Evolutionary conservation across 192 early-diverging fungal genomes (phyloP), one percentile per base, ranked within the genome.

Genomic region (Backusella psychrophila): DNA sequence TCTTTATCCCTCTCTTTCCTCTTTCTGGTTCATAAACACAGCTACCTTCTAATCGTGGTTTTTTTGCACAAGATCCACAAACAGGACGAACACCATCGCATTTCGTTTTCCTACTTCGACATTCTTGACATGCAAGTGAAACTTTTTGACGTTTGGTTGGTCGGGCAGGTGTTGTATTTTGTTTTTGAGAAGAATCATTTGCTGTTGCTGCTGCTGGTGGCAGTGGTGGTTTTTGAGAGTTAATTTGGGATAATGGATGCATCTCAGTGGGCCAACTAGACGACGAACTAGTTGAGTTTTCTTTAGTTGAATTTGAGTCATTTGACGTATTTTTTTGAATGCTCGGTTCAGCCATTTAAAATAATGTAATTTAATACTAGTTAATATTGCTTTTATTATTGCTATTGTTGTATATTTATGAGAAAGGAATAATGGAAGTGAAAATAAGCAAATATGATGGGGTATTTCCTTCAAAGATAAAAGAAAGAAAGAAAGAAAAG

Each of bases 21-120:
- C 69, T n/a, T 14, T 71, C 69, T 42, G 69, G 69, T 71, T 71
- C 69, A 71, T 71, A 71, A 15, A 71, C 69, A 23, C 69, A 71
- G 11, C 44, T 29, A 3, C 38, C 38, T 71, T 71, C 69, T 15
- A 36, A 26, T 42, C 69, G 34, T 71, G 35, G 35, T 29, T 71
- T 71, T 71, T 71, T 71, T 44, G 69, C 17, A 26, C 69, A 71
- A 42, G 69, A 42, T 71, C 69, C 69, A 29, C 69, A 71, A 23
- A 71, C 41, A 71, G 69, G 69, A 23, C 69, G 69, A 71, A 42
- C 69, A 9, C 69, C 69, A 71, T 71, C 69, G 23, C 69, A 71
- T 44, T 71, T 71, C 4, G 69, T 71, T 21, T 71, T 71, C 31
- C 69, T 36, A 42, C 26, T 42, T 26, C 69, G 69, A 42, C 69